Percentiles rank a stretch among this genome's conserved stretches.
These are phyloP conservation scores for Xylaria sp. DNA, from an alignment of 2,329 filamentous ascomycete species.

Conservation along the genomic window DNA sequence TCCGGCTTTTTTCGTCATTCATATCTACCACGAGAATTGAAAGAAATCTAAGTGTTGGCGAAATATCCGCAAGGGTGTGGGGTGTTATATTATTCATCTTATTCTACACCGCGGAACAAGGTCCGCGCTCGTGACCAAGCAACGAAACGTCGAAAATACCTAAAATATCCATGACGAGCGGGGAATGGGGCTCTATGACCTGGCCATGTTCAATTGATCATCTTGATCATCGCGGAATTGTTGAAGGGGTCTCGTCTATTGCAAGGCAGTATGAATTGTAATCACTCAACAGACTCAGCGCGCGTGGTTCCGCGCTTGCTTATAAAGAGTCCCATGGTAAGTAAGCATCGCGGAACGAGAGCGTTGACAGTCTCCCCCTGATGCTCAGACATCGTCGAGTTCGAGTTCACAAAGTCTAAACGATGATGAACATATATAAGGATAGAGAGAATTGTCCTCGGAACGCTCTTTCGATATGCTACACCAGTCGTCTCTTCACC, in stretches of 20 bases:
- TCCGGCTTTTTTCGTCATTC: too few relatives aligned
- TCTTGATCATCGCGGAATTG: background rate
- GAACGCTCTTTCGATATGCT: background rate
- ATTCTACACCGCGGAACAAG: background rate
- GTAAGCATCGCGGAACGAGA: slow-evolving; percentile 1
- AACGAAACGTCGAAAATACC: background rate
- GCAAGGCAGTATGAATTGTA: background rate
- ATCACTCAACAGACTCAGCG: background rate
- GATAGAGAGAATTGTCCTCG: background rate
- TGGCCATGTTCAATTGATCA: background rate
- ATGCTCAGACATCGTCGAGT: background rate
- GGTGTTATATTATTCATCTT: background rate
- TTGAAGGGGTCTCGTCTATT: background rate
- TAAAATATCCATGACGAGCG: background rate
- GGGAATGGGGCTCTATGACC: background rate
- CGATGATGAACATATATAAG: background rate
- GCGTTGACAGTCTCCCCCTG: background rate
- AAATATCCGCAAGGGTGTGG: background rate
- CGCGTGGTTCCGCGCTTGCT: slow-evolving; percentile 3
- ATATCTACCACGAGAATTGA: background rate
- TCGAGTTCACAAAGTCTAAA: background rate
- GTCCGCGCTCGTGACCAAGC: background rate
- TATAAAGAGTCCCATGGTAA: background rate
- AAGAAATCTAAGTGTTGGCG: background rate
- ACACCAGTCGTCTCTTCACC: background rate